A percentile compares a stretch with the other conserved stretches of the same genome.
Conservation (phyloP, 345 rosid genomes). For the Eutrema japonicum region DNA sequence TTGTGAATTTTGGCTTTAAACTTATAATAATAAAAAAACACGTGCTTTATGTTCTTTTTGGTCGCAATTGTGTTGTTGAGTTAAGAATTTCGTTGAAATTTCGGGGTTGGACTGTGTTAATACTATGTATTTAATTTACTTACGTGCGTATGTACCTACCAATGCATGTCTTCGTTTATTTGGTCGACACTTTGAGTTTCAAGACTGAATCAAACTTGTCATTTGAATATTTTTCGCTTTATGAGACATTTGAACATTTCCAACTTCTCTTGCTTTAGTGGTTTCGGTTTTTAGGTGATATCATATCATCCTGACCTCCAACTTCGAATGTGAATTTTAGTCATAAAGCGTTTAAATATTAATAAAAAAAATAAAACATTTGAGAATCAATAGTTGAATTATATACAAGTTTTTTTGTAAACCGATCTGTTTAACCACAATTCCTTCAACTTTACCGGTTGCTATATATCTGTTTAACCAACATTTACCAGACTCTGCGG, state of each 20-base stretch:
- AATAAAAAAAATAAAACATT: not conserved
- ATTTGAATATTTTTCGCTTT: constrained; percentile 19
- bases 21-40: not conserved
- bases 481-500: not conserved
- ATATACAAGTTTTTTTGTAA: not conserved
- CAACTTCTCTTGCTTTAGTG: constrained; percentile 33
- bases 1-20: not conserved
- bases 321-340: constrained; percentile 1
- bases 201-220: constrained; percentile 40
- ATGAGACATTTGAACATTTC: constrained; percentile 34
- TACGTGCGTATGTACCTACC: constrained; percentile 15
- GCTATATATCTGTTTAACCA: not conserved
- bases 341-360: constrained; percentile 7
- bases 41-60: not conserved
- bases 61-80: not conserved
- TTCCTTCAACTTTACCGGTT: not conserved
- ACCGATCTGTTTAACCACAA: not conserved
- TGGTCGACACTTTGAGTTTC: constrained; percentile 33
- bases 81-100: not conserved
- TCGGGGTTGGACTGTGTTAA: constrained; percentile 4
- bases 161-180: constrained; percentile 23
- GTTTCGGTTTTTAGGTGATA: constrained; percentile 17
- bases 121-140: not conserved
- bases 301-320: constrained; percentile 7
- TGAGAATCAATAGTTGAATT: not conserved